phyloP scores from a whole-genome alignment of 495 filamentous ascomycete species.

The Daldinia caldariorum region DNA sequence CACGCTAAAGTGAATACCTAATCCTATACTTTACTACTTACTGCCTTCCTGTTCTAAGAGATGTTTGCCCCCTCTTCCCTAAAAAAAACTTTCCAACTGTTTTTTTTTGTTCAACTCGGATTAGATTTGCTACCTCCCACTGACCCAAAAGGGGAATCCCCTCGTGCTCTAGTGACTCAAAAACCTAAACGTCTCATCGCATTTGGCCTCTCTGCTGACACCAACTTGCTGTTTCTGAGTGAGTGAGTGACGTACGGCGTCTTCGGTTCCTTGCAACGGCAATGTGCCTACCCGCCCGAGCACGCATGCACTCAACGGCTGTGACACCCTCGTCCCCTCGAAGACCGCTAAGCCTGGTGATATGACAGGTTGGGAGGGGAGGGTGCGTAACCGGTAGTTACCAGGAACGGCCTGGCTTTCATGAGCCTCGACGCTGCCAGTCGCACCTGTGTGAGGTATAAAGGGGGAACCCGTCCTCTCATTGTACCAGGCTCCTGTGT shows the following conservation, averaged over 20 bases:
- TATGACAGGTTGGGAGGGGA: slow-evolving; percentile 22
- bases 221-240: slow-evolving; percentile 21
- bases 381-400: slow-evolving; percentile 34
- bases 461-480: slow-evolving; percentile 14
- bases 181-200: slow-evolving; percentile 4
- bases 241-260: slow-evolving; percentile 27
- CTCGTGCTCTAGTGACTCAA: slow-evolving; percentile 5
- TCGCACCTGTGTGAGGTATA: slow-evolving; percentile 38
- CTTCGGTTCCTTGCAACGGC: slow-evolving; percentile 25
- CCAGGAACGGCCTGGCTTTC: slow-evolving; percentile 17
- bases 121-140: too few relatives aligned
- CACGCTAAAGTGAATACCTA: too few relatives aligned
- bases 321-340: slow-evolving; percentile 14
- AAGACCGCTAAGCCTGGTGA: slow-evolving; percentile 25
- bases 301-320: slow-evolving; percentile 35
- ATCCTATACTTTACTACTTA: too few relatives aligned
- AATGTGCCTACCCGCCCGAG: slow-evolving; percentile 36
- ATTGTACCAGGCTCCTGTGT: slow-evolving; percentile 19
- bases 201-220: neutral
- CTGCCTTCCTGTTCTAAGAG: too few relatives aligned
- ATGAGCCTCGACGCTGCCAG: slow-evolving; percentile 25
- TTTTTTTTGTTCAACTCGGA: too few relatives aligned
- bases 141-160: slow-evolving; percentile 20
- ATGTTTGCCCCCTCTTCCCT: too few relatives aligned
- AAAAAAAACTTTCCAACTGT: too few relatives aligned